Conservation (phyloP, 1,284 basidiomycete species). For the Agroathelia rolfsii region DNA sequence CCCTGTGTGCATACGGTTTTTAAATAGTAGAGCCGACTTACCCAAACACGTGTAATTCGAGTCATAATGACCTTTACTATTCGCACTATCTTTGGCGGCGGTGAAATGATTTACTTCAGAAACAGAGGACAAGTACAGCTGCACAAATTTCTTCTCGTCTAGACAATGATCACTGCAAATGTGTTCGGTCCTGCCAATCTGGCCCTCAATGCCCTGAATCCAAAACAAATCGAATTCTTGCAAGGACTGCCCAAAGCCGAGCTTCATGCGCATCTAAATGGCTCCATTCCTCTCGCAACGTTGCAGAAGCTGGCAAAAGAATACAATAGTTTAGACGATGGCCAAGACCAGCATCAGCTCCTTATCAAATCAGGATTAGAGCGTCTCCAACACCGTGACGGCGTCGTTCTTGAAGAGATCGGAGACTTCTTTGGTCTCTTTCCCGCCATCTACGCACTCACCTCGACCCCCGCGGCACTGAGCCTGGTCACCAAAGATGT, state of each 20-base stretch:
- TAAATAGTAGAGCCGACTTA: too few relatives aligned
- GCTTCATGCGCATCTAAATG: constrained; percentile 76
- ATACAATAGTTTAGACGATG: constrained; percentile 20
- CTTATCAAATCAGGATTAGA: constrained; percentile 37
- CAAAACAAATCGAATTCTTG: constrained; percentile 47
- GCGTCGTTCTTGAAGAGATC: constrained; percentile 43
- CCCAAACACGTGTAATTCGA: too few relatives aligned
- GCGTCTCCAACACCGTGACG: constrained; percentile 39
- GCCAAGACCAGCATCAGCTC: too few relatives aligned
- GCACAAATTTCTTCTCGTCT: too few relatives aligned
- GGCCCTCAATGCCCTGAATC: constrained; percentile 43
- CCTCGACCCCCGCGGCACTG: constrained; percentile 45
- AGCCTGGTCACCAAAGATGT: constrained; percentile 50
- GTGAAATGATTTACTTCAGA: too few relatives aligned
- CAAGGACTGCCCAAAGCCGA: constrained; percentile 64
- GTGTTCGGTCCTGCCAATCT: constrained; percentile 23
- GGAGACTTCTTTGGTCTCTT: constrained; percentile 68
- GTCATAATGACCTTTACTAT: too few relatives aligned
- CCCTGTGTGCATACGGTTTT: too few relatives aligned
- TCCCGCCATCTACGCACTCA: constrained; percentile 68
- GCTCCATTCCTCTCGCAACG: constrained; percentile 62
- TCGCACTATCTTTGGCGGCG: too few relatives aligned
- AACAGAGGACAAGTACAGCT: too few relatives aligned
- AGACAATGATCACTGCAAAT: too few relatives aligned
- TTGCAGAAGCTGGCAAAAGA: constrained; percentile 57